Evolutionary conservation across 73 alveolate species (phyloP).

Genomic region (Paramecium pentaurelia): DNA sequence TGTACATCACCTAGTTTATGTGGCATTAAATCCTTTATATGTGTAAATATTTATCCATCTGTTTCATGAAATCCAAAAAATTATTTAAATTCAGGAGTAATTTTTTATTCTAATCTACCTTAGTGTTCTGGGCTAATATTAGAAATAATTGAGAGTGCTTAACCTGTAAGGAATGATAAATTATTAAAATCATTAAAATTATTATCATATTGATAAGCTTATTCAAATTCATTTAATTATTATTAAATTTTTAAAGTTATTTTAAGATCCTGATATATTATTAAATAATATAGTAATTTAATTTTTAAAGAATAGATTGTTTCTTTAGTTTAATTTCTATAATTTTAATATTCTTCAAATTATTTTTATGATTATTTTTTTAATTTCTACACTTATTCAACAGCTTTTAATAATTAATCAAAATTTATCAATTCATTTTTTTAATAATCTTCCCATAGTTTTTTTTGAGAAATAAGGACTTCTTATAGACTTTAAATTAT

Average conservation of each 20-base stretch:
- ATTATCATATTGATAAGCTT: not conserved
- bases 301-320: not conserved
- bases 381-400: not conserved
- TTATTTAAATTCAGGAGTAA: not conserved
- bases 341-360: not conserved
- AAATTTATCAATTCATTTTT: not conserved
- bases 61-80: not conserved
- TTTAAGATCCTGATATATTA: not conserved
- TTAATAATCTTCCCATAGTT: not conserved
- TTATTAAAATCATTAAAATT: not conserved
- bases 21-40: not conserved
- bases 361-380: not conserved
- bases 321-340: not conserved
- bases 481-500: not conserved
- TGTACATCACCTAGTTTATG: not conserved
- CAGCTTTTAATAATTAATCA: not conserved
- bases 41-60: not conserved
- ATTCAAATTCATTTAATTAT: not conserved
- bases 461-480: not conserved
- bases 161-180: not conserved
- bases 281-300: not conserved
- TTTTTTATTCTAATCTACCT: not conserved
- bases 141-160: not conserved
- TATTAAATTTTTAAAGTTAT: not conserved
- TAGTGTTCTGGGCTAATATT: not conserved